A percentile compares a stretch with the other conserved stretches of the same genome.
Conservation (phyloP, 495 filamentous ascomycete species). For the Penicillium cosmopolitanum region DNA sequence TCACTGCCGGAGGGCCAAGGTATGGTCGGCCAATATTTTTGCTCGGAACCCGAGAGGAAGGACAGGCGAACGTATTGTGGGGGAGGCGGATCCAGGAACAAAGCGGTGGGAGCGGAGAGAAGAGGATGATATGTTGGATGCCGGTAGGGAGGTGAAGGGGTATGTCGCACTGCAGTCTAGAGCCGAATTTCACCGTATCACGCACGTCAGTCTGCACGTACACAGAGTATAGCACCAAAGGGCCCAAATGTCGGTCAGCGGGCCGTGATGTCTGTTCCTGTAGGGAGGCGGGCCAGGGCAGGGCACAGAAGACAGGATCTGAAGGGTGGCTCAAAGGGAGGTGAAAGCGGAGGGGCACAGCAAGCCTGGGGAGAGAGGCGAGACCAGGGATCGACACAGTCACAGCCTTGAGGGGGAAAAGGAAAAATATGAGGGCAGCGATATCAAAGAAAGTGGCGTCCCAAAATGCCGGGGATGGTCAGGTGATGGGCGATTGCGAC, state of each 20-base stretch:
- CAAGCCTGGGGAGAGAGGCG: slow-evolving; percentile 3
- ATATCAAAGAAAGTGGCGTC: slow-evolving; percentile 29
- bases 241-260: slow-evolving; percentile 49
- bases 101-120: not conserved
- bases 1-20: slow-evolving; percentile 7
- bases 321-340: not conserved
- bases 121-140: slow-evolving; percentile 10
- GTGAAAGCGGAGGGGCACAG: slow-evolving; percentile 6
- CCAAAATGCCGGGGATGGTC: slow-evolving; percentile 24
- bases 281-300: slow-evolving; percentile 19
- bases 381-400: not conserved
- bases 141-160: slow-evolving; percentile 27
- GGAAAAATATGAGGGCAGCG: slow-evolving; percentile 9
- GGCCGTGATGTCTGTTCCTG: slow-evolving; percentile 11
- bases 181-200: slow-evolving; percentile 43
- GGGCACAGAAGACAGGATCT: not conserved
- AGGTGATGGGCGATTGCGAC: slow-evolving; percentile 34
- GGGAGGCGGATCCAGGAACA: slow-evolving; percentile 3
- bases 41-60: slow-evolving; percentile 1
- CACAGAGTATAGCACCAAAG: not conserved
- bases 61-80: not conserved
- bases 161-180: slow-evolving; percentile 44
- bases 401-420: slow-evolving; percentile 4
- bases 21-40: slow-evolving; percentile 6
- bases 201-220: slow-evolving; percentile 16